Evolutionary conservation across 208 protist genomes (phyloP).

Genomic region (Entamoeba histolytica): DNA sequence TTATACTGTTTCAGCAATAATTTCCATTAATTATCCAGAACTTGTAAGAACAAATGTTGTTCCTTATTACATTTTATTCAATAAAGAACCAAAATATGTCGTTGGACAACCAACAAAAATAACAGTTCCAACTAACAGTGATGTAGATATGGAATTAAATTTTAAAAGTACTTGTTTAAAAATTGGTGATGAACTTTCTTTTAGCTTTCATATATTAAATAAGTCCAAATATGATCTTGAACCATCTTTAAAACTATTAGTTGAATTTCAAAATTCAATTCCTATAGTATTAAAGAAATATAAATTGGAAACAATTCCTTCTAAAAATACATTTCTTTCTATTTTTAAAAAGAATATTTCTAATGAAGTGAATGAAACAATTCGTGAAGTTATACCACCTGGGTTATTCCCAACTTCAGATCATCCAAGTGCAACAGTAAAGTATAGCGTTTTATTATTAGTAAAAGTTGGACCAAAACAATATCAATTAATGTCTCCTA

Average conservation of each 20-base stretch:
- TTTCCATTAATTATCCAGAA: not conserved
- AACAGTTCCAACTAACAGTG: not conserved
- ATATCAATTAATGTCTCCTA: not conserved
- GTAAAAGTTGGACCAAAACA: not conserved
- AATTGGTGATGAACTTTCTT: not conserved
- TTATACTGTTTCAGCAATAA: not conserved
- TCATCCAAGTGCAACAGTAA: not conserved
- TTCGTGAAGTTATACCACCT: not conserved
- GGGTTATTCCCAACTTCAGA: not conserved
- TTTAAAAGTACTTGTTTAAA: not conserved
- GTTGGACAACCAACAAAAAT: not conserved
- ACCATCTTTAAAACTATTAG: not conserved
- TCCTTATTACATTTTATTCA: not conserved
- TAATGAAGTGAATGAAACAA: not conserved
- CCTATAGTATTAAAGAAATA: not conserved
- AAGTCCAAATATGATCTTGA: not conserved
- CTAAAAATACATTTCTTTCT: not conserved
- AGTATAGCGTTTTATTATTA: not conserved
- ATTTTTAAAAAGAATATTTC: not conserved
- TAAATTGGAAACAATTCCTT: not conserved
- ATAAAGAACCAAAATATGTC: not conserved
- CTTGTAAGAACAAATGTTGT: not conserved
- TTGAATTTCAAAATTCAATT: not conserved
- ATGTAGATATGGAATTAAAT: not conserved
- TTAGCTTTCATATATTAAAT: not conserved